These are phyloP conservation scores for Fusarium lateritium DNA, from an alignment of 2,329 filamentous ascomycete genomes.

Conservation along the genomic window DNA sequence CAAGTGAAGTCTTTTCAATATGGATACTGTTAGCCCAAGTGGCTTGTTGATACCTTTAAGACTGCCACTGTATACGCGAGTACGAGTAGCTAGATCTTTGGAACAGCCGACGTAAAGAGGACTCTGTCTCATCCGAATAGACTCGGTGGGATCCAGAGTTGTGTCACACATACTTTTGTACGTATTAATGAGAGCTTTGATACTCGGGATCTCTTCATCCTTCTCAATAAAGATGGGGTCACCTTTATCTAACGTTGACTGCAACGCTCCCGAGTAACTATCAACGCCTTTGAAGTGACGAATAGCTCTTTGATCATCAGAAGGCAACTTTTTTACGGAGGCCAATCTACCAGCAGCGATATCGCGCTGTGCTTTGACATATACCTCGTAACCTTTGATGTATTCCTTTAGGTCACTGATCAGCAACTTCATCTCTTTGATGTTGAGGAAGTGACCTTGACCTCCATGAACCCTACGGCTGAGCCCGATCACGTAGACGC, in stretches of 20 bases:
- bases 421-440: constrained; percentile 1
- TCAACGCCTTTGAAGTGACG: not conserved
- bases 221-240: not conserved
- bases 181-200: not conserved
- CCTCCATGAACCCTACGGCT: not conserved
- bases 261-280: not conserved
- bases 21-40: constrained; percentile 1
- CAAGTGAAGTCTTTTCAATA: not conserved
- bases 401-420: constrained; percentile 1
- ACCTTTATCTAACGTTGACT: not conserved
- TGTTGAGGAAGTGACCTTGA: constrained; percentile 12
- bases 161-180: not conserved
- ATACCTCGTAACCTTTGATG: constrained; percentile 4
- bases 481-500: constrained; percentile 17
- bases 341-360: not conserved
- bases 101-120: constrained; percentile 35
- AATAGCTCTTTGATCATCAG: not conserved
- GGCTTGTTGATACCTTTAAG: constrained; percentile 11
- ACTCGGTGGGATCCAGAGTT: not conserved
- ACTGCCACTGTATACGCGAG: not conserved
- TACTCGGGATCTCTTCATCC: not conserved
- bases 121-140: constrained; percentile 12
- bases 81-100: not conserved
- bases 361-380: not conserved
- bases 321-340: not conserved